A percentile compares a stretch with the other conserved stretches of the same genome.
These are phyloP conservation scores for Fusarium robinianum DNA, from an alignment of 2,329 filamentous ascomycete species.

Conservation along the genomic window DNA sequence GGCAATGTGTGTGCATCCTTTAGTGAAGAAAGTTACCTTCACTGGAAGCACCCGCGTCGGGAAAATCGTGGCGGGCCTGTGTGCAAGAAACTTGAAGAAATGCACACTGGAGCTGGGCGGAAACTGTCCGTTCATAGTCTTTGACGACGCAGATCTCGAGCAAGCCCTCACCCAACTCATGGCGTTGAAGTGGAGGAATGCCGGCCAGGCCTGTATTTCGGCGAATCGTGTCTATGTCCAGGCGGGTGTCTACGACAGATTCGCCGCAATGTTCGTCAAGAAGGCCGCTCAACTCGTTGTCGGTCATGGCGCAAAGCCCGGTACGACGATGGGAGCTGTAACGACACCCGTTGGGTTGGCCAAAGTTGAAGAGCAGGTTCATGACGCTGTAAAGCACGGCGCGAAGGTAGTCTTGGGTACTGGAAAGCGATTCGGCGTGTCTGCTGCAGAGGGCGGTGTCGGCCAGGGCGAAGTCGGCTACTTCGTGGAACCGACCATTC, in stretches of 20 bases:
- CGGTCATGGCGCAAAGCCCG: slow-evolving; percentile 15
- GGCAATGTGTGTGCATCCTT: slow-evolving; percentile 50
- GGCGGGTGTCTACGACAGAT: slow-evolving; percentile 65
- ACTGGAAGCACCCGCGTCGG: slow-evolving; percentile 71
- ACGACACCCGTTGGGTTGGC: slow-evolving; percentile 33
- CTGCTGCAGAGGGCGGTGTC: too few species aligned
- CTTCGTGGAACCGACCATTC: slow-evolving; percentile 53
- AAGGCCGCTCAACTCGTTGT: slow-evolving; percentile 4
- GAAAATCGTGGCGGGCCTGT: slow-evolving; percentile 62
- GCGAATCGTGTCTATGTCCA: slow-evolving; percentile 63
- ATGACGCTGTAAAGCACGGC: slow-evolving; percentile 22
- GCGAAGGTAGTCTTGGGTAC: slow-evolving; percentile 47
- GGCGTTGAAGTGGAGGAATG: slow-evolving; percentile 63
- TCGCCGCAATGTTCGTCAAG: slow-evolving; percentile 52
- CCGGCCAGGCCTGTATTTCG: slow-evolving; percentile 70
- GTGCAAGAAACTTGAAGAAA: slow-evolving; percentile 68
- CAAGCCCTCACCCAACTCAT: slow-evolving; percentile 65
- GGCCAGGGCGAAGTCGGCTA: slow-evolving; percentile 58
- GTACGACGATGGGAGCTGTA: slow-evolving; percentile 36
- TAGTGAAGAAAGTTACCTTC: slow-evolving; percentile 70
- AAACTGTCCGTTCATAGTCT: slow-evolving; percentile 68
- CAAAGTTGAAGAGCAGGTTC: slow-evolving; percentile 29
- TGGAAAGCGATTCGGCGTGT: slow-evolving; percentile 45
- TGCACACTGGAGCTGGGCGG: slow-evolving; percentile 71
- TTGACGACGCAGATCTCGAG: slow-evolving; percentile 69